Percentiles rank a stretch among this genome's conserved stretches.
These are phyloP conservation scores for Plantago elongata DNA, from an alignment of 257 asterid genomes.

Conservation along the genomic window DNA sequence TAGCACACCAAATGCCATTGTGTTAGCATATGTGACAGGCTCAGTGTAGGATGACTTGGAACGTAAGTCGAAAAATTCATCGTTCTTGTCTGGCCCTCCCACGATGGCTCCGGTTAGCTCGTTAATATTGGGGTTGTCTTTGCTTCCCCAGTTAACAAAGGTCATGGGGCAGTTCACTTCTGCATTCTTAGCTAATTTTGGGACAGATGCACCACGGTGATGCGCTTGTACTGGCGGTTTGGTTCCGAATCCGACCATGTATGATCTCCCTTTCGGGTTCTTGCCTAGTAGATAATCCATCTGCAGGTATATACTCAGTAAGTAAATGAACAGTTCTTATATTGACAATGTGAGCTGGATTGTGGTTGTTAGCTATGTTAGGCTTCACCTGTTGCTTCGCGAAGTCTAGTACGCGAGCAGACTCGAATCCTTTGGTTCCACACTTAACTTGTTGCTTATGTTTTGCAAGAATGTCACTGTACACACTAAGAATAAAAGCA, in stretches of 20 bases:
- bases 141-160: slow-evolving; percentile 51
- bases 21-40: slow-evolving; percentile 69
- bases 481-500: slow-evolving; percentile 56
- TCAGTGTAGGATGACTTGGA: slow-evolving; percentile 60
- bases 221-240: slow-evolving; percentile 74
- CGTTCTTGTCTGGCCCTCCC: slow-evolving; percentile 74
- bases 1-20: slow-evolving; percentile 67
- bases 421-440: slow-evolving; percentile 29
- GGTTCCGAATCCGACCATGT: slow-evolving; percentile 86
- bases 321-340: too few species aligned
- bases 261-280: slow-evolving; percentile 57
- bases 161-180: slow-evolving; percentile 49
- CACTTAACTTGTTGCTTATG: slow-evolving; percentile 46
- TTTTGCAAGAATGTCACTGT: slow-evolving; percentile 44
- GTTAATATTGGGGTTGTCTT: slow-evolving; percentile 42
- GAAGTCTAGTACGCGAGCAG: slow-evolving; percentile 38
- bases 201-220: slow-evolving; percentile 93
- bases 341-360: not conserved
- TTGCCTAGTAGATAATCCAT: slow-evolving; percentile 68
- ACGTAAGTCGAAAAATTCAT: slow-evolving; percentile 48
- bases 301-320: slow-evolving; percentile 26
- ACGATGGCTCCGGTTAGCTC: slow-evolving; percentile 87
- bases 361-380: not conserved
- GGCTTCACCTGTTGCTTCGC: slow-evolving; percentile 60
- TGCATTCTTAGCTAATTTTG: slow-evolving; percentile 24